Conservation (phyloP, 2,329 filamentous ascomycete species). For the Botryotinia globosa region DNA sequence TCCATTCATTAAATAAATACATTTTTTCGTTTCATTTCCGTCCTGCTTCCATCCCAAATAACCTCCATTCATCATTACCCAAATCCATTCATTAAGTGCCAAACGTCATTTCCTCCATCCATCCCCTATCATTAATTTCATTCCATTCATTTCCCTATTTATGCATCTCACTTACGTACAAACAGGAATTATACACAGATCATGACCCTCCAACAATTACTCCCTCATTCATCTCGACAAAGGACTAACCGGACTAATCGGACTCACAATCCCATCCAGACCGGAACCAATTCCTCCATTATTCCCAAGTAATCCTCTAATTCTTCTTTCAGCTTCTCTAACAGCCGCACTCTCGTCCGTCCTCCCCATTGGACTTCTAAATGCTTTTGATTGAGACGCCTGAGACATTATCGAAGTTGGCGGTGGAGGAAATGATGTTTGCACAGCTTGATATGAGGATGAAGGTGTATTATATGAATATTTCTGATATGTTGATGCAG, state of each 20-base stretch:
- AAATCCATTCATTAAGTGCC: neutral
- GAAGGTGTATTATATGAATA: neutral
- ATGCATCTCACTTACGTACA: neutral
- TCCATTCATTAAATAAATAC: neutral
- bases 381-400: neutral
- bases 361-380: slow-evolving; percentile 10
- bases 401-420: neutral
- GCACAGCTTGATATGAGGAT: neutral
- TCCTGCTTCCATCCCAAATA: neutral
- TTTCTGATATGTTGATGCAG: neutral
- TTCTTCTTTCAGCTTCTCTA: slow-evolving; percentile 8
- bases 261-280: neutral
- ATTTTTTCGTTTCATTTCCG: neutral
- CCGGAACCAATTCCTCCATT: neutral
- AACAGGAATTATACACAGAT: neutral
- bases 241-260: slow-evolving; percentile 1
- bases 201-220: neutral
- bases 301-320: slow-evolving; percentile 11
- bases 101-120: neutral
- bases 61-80: neutral
- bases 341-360: slow-evolving; percentile 7
- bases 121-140: neutral
- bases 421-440: neutral
- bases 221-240: neutral
- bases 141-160: neutral